These are phyloP conservation scores for Trapa bicornis DNA, from an alignment of 345 rosid genomes.

Conservation along the genomic window DNA sequence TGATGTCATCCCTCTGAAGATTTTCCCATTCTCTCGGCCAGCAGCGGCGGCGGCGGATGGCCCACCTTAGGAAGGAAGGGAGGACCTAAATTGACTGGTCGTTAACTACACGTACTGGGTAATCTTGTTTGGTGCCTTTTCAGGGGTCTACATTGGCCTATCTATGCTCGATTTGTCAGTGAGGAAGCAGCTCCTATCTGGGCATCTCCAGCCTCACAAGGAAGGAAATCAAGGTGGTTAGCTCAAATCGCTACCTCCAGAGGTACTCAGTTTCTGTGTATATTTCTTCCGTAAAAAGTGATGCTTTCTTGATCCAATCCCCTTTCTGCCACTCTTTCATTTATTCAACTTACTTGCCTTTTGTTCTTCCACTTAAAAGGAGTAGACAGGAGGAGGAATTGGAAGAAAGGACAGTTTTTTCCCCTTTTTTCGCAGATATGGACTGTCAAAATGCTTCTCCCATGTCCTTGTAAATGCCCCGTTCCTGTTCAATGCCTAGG, in stretches of 20 bases:
- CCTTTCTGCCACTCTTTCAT: neutral
- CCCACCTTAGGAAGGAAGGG: constrained; percentile 8
- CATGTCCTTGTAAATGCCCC: constrained; percentile 5
- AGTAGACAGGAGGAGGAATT: no score
- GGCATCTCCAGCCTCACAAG: constrained; percentile 21
- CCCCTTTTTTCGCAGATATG: no score
- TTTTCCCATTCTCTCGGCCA: neutral
- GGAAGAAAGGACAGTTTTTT: no score
- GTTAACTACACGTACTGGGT: constrained; percentile 18
- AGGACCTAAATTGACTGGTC: constrained; percentile 13
- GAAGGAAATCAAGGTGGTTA: constrained; percentile 43
- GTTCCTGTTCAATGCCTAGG: constrained; percentile 7
- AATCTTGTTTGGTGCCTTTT: constrained; percentile 17
- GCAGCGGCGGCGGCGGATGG: neutral
- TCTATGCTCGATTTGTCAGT: constrained; percentile 28
- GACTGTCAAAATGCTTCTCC: neutral
- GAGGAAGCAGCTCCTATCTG: constrained; percentile 19
- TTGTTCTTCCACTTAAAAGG: no score
- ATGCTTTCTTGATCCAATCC: neutral
- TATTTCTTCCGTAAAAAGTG: no score
- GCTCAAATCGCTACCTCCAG: constrained; percentile 8
- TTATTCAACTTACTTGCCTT: neutral
- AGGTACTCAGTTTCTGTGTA: no score
- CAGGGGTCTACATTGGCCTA: constrained; percentile 28
- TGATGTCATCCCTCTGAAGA: constrained; percentile 13